These are phyloP conservation scores for Pittosporum tobira DNA, from an alignment of 129 eudicot species.

Conservation along the genomic window DNA sequence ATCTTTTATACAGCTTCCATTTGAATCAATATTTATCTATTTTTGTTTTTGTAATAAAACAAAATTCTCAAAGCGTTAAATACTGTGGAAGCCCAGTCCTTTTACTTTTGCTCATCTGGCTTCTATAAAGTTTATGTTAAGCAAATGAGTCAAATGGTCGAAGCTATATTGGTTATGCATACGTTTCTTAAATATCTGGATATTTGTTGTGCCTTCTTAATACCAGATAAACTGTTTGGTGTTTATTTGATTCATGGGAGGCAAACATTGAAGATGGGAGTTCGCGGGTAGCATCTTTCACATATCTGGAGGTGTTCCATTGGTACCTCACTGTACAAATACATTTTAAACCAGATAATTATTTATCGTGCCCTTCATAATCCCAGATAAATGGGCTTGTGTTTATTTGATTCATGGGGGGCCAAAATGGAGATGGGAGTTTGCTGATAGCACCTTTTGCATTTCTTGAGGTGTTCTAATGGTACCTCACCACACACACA, in stretches of 20 bases:
- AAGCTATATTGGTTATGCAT: too few relatives aligned
- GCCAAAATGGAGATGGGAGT: conserved; percentile 32
- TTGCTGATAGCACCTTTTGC: conserved; percentile 35
- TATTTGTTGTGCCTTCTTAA: conserved; percentile 17
- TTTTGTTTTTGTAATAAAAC: too few relatives aligned
- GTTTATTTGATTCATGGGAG: conserved; percentile 52
- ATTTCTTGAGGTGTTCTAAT: conserved; percentile 27
- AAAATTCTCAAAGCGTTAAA: too few relatives aligned
- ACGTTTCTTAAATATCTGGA: too few relatives aligned
- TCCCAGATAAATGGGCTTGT: conserved; percentile 28
- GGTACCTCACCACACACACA: conserved; percentile 21
- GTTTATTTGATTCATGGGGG: conserved; percentile 52
- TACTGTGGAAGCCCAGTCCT: too few relatives aligned
- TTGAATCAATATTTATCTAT: too few relatives aligned
- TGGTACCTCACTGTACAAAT: conserved; percentile 20
- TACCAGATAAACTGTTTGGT: conserved; percentile 24
- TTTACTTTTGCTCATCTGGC: too few relatives aligned
- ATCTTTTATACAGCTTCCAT: too few relatives aligned
- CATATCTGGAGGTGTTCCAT: conserved; percentile 25
- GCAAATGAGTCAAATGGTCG: too few relatives aligned
- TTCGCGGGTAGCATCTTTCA: conserved; percentile 34
- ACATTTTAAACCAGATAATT: background rate
- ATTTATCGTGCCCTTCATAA: conserved; percentile 36
- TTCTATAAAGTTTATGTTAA: too few relatives aligned
- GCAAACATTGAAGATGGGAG: conserved; percentile 29